Conservation (phyloP, 768 basidiomycete genomes). For the Gymnopilus junonius region DNA sequence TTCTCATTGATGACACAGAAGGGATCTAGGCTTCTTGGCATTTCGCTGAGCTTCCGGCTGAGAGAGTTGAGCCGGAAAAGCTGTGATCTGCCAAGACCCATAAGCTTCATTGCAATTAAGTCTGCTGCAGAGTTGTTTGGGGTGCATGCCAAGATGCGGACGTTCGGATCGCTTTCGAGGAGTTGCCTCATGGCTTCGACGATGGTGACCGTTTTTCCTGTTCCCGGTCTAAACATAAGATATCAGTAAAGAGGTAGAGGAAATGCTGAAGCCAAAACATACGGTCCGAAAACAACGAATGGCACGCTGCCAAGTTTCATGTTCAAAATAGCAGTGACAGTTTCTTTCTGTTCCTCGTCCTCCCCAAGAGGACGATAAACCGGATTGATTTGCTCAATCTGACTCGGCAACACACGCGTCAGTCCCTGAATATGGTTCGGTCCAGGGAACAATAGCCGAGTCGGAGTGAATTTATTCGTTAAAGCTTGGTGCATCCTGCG, state of each 20-base stretch:
- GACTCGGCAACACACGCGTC: conserved; percentile 18
- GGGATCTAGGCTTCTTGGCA: conserved; percentile 40
- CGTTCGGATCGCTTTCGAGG: conserved; percentile 40
- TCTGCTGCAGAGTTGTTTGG: conserved; percentile 75
- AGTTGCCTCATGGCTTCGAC: conserved; percentile 68
- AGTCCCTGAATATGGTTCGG: conserved; percentile 26
- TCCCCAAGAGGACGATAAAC: conserved; percentile 37
- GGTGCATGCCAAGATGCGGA: conserved; percentile 63
- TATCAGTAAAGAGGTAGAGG: neutral
- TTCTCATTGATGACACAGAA: conserved; percentile 47
- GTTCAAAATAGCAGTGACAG: conserved; percentile 51
- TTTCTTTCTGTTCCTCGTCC: conserved; percentile 54
- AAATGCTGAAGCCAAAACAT: conserved; percentile 27
- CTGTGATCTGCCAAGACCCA: conserved; percentile 33
- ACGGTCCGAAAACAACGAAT: conserved; percentile 71
- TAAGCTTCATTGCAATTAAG: conserved; percentile 51
- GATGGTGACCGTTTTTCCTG: conserved; percentile 70
- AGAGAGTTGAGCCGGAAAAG: conserved; percentile 61
- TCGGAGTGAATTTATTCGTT: conserved; percentile 37
- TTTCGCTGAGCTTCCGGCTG: conserved; percentile 39
- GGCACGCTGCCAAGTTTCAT: conserved; percentile 52
- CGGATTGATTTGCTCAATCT: conserved; percentile 27
- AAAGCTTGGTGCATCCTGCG: conserved; percentile 62
- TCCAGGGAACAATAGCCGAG: conserved; percentile 53
- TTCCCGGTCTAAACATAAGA: conserved; percentile 49